Evolutionary conservation across 2,329 filamentous ascomycete species (phyloP), one percentile per base, ranked within the genome.

Genomic region (Verticillium albo-atrum): DNA sequence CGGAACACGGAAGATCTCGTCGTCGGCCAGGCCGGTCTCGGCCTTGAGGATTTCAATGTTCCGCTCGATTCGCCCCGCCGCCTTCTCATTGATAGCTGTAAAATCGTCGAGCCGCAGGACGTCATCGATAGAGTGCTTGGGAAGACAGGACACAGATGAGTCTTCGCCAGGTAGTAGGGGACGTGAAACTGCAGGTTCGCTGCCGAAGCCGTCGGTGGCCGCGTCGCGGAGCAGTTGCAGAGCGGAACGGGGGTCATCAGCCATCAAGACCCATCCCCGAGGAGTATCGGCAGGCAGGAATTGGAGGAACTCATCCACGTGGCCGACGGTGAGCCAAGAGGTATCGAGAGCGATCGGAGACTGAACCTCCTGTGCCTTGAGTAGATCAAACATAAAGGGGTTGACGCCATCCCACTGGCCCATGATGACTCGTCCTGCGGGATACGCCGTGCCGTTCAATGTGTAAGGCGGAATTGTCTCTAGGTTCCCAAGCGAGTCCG

Each of bases 401-500:
- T 69, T 10, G 23, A 17, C 27, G 28, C 28, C 53, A 23, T 20
- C 27, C 25, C 28, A 28, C 53, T 55, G 10, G 1, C 53, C 53
- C 17, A 30, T 20, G 28, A 55, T 55, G 9, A 55, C n/a, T 9
- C 53, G 53, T 10, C 53, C 53, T 14, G 28, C 28, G 2, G 27
- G 27, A n/a, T 34, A 55, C 6, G 9, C 15, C 2, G 56, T 52
- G 1, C 57, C 60, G 35, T 54, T 56, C 17, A 47, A 37, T 2
- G 17, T 47, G n/a, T 60, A 58, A 0, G 75, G 74, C 5, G 73
- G 75, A 27, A 76, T 75, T 0, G 72, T 73, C 58, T 77, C 74
- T 2, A 77, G 54, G 57, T 77, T 77, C 0, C 75, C 70, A 3
- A 57, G 60, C 0, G 63, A 64, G 27, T 71, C 66, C 28, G 65